phyloP scores from a whole-genome alignment of 495 filamentous ascomycete species.

The Acidiella bohemica region DNA sequence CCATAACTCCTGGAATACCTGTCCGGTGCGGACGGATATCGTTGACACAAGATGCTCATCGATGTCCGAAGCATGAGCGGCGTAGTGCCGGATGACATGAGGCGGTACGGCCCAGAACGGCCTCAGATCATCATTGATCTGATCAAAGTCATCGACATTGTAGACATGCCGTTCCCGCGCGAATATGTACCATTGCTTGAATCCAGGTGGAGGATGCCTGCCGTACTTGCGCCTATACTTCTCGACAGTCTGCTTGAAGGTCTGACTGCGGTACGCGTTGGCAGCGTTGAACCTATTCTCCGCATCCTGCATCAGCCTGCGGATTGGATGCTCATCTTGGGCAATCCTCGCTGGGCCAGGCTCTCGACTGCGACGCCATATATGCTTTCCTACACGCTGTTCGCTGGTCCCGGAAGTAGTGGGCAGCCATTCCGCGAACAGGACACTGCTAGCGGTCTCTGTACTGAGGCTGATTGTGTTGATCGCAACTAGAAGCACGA shows the following conservation, averaged over 20 bases:
- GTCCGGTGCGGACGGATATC: slow-evolving; percentile 52
- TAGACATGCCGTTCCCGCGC: slow-evolving; percentile 45
- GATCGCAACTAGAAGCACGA: no score
- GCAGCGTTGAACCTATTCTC: slow-evolving; percentile 21
- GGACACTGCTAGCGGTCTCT: background rate
- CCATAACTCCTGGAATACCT: slow-evolving; percentile 40
- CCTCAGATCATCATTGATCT: slow-evolving; percentile 49
- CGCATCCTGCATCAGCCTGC: slow-evolving; percentile 22
- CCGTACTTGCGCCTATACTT: slow-evolving; percentile 51
- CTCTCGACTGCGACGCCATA: slow-evolving; percentile 7
- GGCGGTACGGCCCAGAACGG: slow-evolving; percentile 58
- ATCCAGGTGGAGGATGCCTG: slow-evolving; percentile 60
- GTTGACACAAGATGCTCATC: slow-evolving; percentile 49
- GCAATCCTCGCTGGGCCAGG: background rate
- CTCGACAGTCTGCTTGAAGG: slow-evolving; percentile 44
- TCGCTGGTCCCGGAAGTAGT: background rate
- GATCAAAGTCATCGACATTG: slow-evolving; percentile 60
- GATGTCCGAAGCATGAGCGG: slow-evolving; percentile 49
- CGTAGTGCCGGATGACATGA: slow-evolving; percentile 38
- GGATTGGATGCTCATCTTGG: slow-evolving; percentile 27
- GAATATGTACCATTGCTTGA: slow-evolving; percentile 53
- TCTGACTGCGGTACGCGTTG: slow-evolving; percentile 28
- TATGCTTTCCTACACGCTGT: background rate
- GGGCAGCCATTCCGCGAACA: slow-evolving; percentile 1
- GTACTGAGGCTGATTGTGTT: background rate